Evolutionary conservation across 345 rosid genomes (phyloP), one percentile per base, ranked within the genome.

Genomic region (Geranium rotundifolium): DNA sequence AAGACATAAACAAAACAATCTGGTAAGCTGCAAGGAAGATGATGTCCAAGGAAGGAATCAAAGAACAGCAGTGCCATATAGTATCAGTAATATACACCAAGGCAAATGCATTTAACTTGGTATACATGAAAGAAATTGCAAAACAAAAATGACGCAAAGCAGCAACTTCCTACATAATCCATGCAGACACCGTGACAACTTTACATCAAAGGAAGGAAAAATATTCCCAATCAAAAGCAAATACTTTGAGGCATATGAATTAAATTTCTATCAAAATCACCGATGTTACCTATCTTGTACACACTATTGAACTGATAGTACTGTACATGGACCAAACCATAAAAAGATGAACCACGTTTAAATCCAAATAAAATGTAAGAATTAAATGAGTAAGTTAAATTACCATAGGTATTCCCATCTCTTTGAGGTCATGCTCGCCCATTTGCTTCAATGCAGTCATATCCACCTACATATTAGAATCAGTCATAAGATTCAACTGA

Each of bases 401-500:
- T 83, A 93, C 99, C 99, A 90, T 93, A 58, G 99, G 99, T 74
- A 92, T 90, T 71, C 85, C 90, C 64, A 93, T 77, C 72, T 93
- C 99, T 79, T 87, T 93, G 50, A 93, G 84, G 73, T 93, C 97
- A 58, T 71, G 79, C 72, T 93, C 99, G 55, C 90, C 83, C 99
- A 93, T 93, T 79, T 86, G 97, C 82, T 73, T 90, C 72, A 93
- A 73, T 18, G 91, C 91, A 7, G 80, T 52, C 96, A 93, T 89
- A 77, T 93, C 97, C 72, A 93, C 85, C 99, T 93, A 81, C 29
- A 60, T 67, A 66, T 66, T 66, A 71, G 15, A 79, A 67, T 29
- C 49, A 23, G 29, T 46, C 52, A 65, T 29, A 57, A 59, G 52
- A 61, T 34, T 61, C 59, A 61, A 64, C 57, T 7, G 18, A 70